Evolutionary conservation across 2,329 filamentous ascomycete species (phyloP), one percentile per base, ranked within the genome.

Genomic region (Metarhizium guizhouense): DNA sequence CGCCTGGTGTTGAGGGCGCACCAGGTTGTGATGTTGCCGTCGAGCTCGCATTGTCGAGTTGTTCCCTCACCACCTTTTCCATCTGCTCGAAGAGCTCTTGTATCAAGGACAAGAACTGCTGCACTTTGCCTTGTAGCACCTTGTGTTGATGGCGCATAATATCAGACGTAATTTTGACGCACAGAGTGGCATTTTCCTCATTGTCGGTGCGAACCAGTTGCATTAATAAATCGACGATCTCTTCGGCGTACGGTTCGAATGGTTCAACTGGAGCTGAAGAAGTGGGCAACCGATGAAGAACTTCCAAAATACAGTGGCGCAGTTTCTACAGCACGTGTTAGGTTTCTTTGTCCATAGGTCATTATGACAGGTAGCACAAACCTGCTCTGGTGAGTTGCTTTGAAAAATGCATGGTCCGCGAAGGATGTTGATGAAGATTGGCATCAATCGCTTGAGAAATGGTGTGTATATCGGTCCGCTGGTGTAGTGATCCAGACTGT

Each of bases 151-250:
- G 90, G 51, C 94, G 86, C 80, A 95, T 90, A 61, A 97, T 86
- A 68, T 99, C 94, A 76, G 96, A 96, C 53, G 95, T 90, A 14
- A 93, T 95, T 77, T 99, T 99, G 74, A 99, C 90, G 69, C 93
- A 96, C 59, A 99, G 76, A n/a, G 95, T 90, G 2, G 93, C 94
- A 78, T 99, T 99, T 60, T 99, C 94, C 73, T 99, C 94, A 65
- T 99, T 99, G 72, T 99, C 94, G 47, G 84, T 87, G 62, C 87
- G 85, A 57, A 97, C 91, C 57, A 99, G 76, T 54, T 83, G 82
- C 85, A 97, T 93, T 60, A 97, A 80, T 61, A 95, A 80, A 67
- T 96, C 92, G 57, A 96, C 90, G 58, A 95, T 86, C 67, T 95
- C 90, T 61, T 85, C 82, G 43, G 93, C 92, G 70, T 93, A 95